phyloP scores from a whole-genome alignment of 2,329 filamentous ascomycete species.

The Diplodia seriata region DNA sequence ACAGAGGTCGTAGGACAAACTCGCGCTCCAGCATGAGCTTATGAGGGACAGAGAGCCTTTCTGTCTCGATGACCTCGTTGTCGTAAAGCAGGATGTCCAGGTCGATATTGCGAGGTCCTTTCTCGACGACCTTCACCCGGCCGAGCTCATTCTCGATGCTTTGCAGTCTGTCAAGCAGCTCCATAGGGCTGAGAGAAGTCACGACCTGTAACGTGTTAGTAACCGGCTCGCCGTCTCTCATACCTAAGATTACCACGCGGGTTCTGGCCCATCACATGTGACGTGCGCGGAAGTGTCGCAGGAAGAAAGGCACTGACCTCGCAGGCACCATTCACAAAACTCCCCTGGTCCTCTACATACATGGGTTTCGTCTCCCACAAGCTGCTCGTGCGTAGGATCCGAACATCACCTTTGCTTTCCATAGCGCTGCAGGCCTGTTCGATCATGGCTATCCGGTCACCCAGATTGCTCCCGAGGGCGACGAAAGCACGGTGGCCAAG shows the following conservation, averaged over 20 bases:
- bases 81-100: conserved; percentile 90
- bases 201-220: conserved; percentile 66
- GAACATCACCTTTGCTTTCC: conserved; percentile 70
- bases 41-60: conserved; percentile 85
- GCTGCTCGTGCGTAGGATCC: conserved; percentile 79
- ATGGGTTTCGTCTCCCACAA: conserved; percentile 96
- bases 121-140: conserved; percentile 83
- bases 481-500: conserved; percentile 67
- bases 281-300: background rate
- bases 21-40: conserved; percentile 85
- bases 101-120: conserved; percentile 93
- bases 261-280: background rate
- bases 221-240: background rate
- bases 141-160: conserved; percentile 81
- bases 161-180: conserved; percentile 81
- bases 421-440: conserved; percentile 83
- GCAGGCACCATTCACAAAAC: conserved; percentile 90
- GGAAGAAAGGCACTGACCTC: conserved; percentile 66
- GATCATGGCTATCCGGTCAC: conserved; percentile 83
- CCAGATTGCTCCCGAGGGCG: conserved; percentile 91
- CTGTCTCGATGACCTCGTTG: conserved; percentile 67
- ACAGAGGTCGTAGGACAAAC: conserved; percentile 88
- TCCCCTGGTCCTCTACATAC: conserved; percentile 89
- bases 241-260: background rate
- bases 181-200: conserved; percentile 76